phyloP scores from a whole-genome alignment of 257 asterid species.

The Voacanga thouarsii region DNA sequence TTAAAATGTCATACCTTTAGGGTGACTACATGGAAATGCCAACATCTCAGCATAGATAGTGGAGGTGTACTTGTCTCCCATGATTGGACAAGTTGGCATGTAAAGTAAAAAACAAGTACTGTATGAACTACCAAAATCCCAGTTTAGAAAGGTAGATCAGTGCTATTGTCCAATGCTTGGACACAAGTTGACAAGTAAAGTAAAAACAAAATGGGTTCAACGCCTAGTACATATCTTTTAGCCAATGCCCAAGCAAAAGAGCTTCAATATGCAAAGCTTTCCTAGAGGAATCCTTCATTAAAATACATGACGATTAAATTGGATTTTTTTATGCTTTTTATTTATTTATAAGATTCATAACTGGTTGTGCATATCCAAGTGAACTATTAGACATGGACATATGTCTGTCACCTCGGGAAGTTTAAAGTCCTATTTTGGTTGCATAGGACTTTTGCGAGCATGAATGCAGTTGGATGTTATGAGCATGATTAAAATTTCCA shows the following conservation, averaged over 20 bases:
- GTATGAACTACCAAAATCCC: too few species aligned
- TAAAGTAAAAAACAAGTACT: too few species aligned
- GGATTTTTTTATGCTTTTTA: not conserved
- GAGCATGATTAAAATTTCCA: not conserved
- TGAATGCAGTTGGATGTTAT: not conserved
- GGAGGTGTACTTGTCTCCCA: too few species aligned
- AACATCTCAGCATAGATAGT: too few species aligned
- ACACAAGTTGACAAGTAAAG: not conserved
- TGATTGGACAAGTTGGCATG: too few species aligned
- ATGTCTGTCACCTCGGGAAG: too few species aligned
- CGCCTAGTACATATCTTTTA: not conserved
- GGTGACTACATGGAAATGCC: too few species aligned
- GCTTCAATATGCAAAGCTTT: not conserved
- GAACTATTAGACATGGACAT: not conserved
- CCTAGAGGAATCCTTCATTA: not conserved
- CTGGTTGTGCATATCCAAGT: not conserved
- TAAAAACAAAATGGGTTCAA: too few species aligned
- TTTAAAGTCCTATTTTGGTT: not conserved
- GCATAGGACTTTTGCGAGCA: not conserved
- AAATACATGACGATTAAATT: too few species aligned
- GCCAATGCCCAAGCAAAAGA: not conserved
- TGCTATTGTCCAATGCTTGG: too few species aligned
- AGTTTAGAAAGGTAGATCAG: too few species aligned
- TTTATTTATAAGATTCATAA: not conserved
- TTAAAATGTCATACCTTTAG: too few species aligned